A percentile compares a stretch with the other conserved stretches of the same genome.
Conservation (phyloP, 1,284 basidiomycete genomes). For the Rhodofomes roseus region DNA sequence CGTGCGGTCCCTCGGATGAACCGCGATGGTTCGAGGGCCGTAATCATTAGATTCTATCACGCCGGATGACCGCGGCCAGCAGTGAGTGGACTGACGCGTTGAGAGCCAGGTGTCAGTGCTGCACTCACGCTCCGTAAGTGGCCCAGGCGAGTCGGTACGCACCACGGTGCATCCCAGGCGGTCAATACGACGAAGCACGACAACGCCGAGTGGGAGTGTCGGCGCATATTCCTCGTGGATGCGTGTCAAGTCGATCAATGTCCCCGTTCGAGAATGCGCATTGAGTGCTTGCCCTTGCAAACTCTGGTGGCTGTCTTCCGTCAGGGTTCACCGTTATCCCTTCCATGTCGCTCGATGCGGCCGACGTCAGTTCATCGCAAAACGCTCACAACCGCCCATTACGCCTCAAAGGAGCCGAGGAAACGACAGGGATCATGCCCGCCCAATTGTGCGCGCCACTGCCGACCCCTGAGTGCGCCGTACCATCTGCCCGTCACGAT, state of each 20-base stretch:
- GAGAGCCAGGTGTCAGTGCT: conserved; percentile 1
- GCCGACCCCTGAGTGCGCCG: background rate
- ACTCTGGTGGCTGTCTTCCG: background rate
- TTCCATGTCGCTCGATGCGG: background rate
- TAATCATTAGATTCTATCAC: conserved; percentile 5
- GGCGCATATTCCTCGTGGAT: background rate
- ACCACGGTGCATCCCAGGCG: background rate
- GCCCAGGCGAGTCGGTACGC: background rate
- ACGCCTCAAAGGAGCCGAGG: background rate
- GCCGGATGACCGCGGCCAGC: background rate
- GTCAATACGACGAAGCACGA: background rate
- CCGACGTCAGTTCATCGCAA: background rate
- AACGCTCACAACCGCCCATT: background rate
- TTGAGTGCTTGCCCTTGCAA: background rate
- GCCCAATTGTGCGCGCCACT: background rate
- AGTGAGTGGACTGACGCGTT: background rate
- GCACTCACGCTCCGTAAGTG: conserved; percentile 1
- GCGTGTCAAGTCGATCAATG: background rate
- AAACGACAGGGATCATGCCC: background rate
- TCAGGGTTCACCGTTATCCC: background rate
- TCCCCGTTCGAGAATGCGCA: background rate
- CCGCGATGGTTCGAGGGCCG: background rate
- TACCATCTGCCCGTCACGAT: background rate
- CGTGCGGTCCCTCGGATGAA: conserved; percentile 1
- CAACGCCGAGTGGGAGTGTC: background rate